Percentiles rank a stretch among this genome's conserved stretches.
Conservation (phyloP, 2,329 filamentous ascomycete genomes). For the Aureobasidium pullulans region DNA sequence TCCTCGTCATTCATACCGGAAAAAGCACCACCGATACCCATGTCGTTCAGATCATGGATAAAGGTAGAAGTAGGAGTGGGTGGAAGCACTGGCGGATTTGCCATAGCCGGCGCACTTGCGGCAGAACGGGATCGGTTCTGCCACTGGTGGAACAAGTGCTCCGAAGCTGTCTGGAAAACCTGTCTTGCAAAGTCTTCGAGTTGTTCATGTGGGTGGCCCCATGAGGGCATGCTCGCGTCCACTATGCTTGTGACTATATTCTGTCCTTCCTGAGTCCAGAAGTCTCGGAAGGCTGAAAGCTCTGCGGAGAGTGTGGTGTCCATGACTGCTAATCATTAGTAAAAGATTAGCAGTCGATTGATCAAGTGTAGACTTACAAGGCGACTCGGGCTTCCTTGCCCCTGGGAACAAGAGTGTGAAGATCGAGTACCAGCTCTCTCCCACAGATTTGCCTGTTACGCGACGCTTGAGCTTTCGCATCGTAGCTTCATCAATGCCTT, state of each 20-base stretch:
- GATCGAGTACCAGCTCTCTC: conserved; percentile 10
- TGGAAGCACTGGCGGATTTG: background rate
- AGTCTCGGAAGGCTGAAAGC: background rate
- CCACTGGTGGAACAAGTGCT: background rate
- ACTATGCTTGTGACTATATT: background rate
- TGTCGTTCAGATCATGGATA: background rate
- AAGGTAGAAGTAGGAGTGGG: background rate
- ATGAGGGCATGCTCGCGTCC: background rate
- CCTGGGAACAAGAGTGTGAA: background rate
- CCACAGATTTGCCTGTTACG: background rate
- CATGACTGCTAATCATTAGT: background rate
- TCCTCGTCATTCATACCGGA: background rate
- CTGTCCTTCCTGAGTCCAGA: background rate
- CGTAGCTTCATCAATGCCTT: background rate
- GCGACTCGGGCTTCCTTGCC: background rate
- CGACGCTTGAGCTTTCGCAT: conserved; percentile 8
- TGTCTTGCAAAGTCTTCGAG: background rate
- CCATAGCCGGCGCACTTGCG: background rate
- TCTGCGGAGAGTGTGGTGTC: conserved; percentile 4
- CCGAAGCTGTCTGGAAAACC: background rate
- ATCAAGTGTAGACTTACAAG: background rate
- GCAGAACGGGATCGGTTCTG: background rate
- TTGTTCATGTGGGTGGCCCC: background rate
- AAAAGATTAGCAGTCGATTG: background rate
- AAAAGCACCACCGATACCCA: background rate